Base-by-base conservation (phyloP, 192 early-diverging fungal genomes). In the Linderina pennispora region DNA sequence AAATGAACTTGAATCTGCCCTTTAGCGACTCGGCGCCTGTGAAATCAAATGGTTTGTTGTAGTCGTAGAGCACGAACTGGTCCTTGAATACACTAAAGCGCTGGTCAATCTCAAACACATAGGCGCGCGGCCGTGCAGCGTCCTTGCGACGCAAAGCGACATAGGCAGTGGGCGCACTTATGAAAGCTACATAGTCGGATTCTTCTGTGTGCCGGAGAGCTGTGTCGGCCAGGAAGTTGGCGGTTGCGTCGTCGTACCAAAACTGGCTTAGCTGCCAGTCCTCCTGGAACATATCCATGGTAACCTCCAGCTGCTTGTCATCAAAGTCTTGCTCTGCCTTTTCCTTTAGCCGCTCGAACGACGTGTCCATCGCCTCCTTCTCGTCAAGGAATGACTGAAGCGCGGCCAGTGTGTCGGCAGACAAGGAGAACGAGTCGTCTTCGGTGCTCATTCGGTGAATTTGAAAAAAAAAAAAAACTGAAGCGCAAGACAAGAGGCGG, bases 211-310 rank as follows among this genome's bases (percentile, higher is more conserved):
- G 48, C 23, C 63, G 60, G 20, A 77, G 40, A 10, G 73, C 74
- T 17, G 75, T 69, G 2, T 40, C 48, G n/a, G 78, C 76, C 11
- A 83, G 32, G 31, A 58, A 64, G 4, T 62, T 34, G 7, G 74
- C 63, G 1, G 79, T 83, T 1, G 54, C 61, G 24, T 72, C 63
- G 48, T 65, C 58, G 47, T 81, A 81, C 81, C 54, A 77, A 37
- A 75, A 73, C 47, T 80, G 76, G 21, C 64, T 70, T 38, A 81
- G 55, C 61, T 90, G 86, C 88, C 88, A 89, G 62, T 90, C 85
- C 53, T 90, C 87, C 22, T 73, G 75, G 67, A 89, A 90, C 32
- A 60, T 65, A 14, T 71, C 67, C 78, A 89, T 88, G 25, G 71
- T 58, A 23, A 66, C 47, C 21, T 64, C 62, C n/a, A n/a, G n/a